These are phyloP conservation scores for Pseudogymnoascus sp. DNA, from an alignment of 2,329 filamentous ascomycete species.

Conservation along the genomic window DNA sequence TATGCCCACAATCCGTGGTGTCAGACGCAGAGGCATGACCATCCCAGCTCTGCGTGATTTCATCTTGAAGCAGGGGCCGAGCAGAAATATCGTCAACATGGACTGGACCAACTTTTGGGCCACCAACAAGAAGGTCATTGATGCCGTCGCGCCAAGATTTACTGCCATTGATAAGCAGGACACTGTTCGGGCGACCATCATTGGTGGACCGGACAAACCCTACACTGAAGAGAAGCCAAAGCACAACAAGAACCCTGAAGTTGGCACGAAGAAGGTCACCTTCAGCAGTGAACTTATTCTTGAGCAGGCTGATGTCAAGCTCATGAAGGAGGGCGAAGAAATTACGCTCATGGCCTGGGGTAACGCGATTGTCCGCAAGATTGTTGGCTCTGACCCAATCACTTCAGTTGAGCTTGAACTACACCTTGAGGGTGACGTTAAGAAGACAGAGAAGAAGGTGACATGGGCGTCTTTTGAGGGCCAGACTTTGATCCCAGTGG, in stretches of 20 bases:
- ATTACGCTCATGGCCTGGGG: constrained; percentile 97
- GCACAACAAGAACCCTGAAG: constrained; percentile 79
- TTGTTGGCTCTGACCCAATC: constrained; percentile 53
- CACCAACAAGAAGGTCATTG: constrained; percentile 46
- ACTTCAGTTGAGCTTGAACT: constrained; percentile 71
- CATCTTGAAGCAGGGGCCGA: constrained; percentile 77
- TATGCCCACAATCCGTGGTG: constrained; percentile 77
- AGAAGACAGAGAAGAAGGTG: constrained; percentile 92
- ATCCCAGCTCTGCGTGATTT: constrained; percentile 74
- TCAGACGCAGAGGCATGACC: constrained; percentile 71
- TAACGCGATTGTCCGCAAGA: constrained; percentile 70
- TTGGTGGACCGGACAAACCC: constrained; percentile 54
- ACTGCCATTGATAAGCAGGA: constrained; percentile 64
- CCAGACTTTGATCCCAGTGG: constrained; percentile 71
- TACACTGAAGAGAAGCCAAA: constrained; percentile 71
- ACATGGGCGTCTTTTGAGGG: constrained; percentile 78
- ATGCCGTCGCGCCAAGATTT: constrained; percentile 65
- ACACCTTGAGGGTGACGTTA: constrained; percentile 88
- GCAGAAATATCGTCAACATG: constrained; percentile 75
- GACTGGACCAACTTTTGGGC: constrained; percentile 71
- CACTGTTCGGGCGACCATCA: constrained; percentile 62
- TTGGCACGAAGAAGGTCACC: constrained; percentile 79
- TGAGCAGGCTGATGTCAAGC: constrained; percentile 79
- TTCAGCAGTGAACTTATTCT: constrained; percentile 70
- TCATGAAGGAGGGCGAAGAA: constrained; percentile 78